Conservation (phyloP, 306 rosid genomes). For the Inga oerstediana region DNA sequence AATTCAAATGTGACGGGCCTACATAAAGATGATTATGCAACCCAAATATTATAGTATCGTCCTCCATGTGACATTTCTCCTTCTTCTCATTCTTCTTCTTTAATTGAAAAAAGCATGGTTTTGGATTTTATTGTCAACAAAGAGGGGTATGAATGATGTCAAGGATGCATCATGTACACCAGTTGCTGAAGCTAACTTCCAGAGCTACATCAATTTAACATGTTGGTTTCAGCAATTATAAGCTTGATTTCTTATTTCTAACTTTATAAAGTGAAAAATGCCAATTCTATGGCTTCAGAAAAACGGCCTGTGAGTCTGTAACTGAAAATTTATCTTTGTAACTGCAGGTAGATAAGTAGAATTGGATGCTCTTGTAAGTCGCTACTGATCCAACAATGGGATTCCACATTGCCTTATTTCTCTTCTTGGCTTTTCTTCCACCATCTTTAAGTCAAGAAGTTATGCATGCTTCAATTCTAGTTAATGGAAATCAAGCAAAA, state of each 20-base stretch:
- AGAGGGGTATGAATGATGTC: not conserved
- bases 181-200: not conserved
- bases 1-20: not conserved
- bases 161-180: not conserved
- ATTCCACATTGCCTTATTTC: constrained; percentile 49
- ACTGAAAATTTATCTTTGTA: constrained; percentile 10
- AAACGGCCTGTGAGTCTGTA: constrained; percentile 31
- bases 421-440: constrained; percentile 55
- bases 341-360: constrained; percentile 46
- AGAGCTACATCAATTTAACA: not conserved
- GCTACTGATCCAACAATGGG: constrained; percentile 54
- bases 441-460: constrained; percentile 52
- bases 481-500: constrained; percentile 57
- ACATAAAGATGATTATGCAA: not conserved
- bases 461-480: constrained; percentile 45
- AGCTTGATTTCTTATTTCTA: constrained; percentile 9
- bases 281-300: constrained; percentile 20
- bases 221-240: not conserved
- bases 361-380: constrained; percentile 32
- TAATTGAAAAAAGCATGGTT: not conserved
- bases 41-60: not conserved
- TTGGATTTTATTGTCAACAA: not conserved
- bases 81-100: not conserved
- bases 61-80: not conserved
- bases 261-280: constrained; percentile 24